These are phyloP conservation scores for Tulasnella sp. DNA, from an alignment of 768 basidiomycete genomes.

Conservation along the genomic window DNA sequence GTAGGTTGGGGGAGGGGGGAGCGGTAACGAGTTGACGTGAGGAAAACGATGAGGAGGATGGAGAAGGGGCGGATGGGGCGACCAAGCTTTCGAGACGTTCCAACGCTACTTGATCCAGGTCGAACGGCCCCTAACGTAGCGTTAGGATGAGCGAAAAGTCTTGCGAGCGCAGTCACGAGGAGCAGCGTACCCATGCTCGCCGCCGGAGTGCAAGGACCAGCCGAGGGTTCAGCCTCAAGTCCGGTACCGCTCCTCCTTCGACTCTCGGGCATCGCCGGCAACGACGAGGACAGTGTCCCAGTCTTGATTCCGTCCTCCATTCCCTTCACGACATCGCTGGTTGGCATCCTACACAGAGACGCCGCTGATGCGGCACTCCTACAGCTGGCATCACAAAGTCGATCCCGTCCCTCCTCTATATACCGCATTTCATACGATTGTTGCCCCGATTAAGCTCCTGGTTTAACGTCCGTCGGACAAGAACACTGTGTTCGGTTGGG, in stretches of 20 bases:
- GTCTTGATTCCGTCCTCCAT: not conserved
- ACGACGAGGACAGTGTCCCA: not conserved
- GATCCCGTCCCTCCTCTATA: not conserved
- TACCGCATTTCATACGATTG: not conserved
- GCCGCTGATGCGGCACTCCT: not conserved
- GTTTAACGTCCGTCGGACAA: not conserved
- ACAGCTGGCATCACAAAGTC: too few species aligned
- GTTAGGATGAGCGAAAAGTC: not conserved
- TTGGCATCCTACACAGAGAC: not conserved
- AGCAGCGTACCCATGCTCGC: not conserved
- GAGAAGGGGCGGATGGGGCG: not conserved
- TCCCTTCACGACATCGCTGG: not conserved
- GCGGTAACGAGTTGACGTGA: not conserved
- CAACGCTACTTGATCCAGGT: not conserved
- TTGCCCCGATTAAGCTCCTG: not conserved
- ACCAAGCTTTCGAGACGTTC: not conserved
- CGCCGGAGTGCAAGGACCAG: not conserved
- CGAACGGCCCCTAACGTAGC: not conserved
- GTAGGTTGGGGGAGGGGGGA: not conserved
- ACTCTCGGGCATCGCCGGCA: not conserved
- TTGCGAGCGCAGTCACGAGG: not conserved
- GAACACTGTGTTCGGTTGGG: not conserved
- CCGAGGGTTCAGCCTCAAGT: not conserved
- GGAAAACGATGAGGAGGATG: not conserved
- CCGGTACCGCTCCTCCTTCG: not conserved